Evolutionary conservation across 352 stramenopile genomes (phyloP).

Genomic region (Phytophthora pistaciae): DNA sequence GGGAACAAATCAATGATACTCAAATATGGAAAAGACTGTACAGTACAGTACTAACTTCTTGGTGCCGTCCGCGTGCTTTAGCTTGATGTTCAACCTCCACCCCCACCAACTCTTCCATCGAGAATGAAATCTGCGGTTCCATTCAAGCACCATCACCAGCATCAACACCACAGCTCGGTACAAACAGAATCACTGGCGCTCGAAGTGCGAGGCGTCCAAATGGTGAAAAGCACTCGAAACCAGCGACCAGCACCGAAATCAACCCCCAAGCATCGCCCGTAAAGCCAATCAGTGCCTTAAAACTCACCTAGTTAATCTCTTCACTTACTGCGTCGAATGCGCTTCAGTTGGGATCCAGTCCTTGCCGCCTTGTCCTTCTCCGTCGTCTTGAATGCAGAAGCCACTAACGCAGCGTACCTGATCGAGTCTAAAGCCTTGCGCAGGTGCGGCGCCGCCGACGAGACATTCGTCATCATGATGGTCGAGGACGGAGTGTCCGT

Average conservation of each 20-base stretch:
- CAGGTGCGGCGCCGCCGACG: conserved; percentile 29
- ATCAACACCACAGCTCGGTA: background rate
- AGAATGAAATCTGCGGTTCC: conserved; percentile 11
- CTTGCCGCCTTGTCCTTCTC: background rate
- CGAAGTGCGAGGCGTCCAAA: conserved; percentile 26
- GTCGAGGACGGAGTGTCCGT: conserved; percentile 26
- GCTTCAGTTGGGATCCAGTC: background rate
- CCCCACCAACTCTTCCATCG: conserved; percentile 4
- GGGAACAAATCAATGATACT: background rate
- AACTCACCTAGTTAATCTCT: background rate
- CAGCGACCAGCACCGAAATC: conserved; percentile 1
- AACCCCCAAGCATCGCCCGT: background rate
- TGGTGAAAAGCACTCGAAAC: conserved; percentile 13
- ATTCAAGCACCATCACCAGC: conserved; percentile 18
- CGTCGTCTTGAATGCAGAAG: conserved; percentile 42
- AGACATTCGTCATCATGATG: conserved; percentile 63
- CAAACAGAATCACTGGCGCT: conserved; percentile 5
- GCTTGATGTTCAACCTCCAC: conserved; percentile 24
- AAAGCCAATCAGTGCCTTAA: background rate
- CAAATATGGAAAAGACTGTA: background rate
- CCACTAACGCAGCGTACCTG: conserved; percentile 53
- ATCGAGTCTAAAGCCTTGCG: conserved; percentile 48
- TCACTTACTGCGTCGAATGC: background rate
- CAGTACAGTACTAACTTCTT: background rate
- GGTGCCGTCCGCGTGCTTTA: background rate